A percentile compares a stretch with the other conserved stretches of the same genome.
phyloP scores from a whole-genome alignment of 768 basidiomycete species.

The Phaeolepiota aurea region DNA sequence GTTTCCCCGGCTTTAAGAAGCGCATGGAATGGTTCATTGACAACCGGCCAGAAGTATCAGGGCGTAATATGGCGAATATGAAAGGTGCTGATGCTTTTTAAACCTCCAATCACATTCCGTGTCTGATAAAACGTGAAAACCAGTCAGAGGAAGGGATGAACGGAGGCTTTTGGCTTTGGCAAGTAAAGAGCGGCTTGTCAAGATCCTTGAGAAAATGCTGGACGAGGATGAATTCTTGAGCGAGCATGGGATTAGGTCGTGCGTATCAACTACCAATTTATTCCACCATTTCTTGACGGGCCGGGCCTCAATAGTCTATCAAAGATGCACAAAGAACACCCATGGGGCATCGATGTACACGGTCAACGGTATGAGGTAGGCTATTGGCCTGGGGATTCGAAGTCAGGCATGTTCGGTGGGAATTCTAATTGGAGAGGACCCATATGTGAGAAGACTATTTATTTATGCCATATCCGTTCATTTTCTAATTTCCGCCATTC shows the following conservation, averaged over 20 bases:
- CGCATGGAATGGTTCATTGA: constrained; percentile 98
- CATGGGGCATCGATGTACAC: constrained; percentile 93
- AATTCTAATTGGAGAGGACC: constrained; percentile 98
- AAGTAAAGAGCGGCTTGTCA: constrained; percentile 81
- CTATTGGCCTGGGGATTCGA: constrained; percentile 98
- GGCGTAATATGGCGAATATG: constrained; percentile 95
- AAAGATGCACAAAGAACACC: constrained; percentile 81
- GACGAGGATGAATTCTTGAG: constrained; percentile 96
- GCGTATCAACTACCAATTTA: constrained; percentile 21
- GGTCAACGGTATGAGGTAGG: constrained; percentile 87
- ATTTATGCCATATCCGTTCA: background rate
- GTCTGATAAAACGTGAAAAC: constrained; percentile 1
- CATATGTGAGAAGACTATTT: constrained; percentile 48
- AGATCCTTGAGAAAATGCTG: constrained; percentile 92
- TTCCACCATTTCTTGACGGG: background rate
- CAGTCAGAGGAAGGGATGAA: constrained; percentile 67
- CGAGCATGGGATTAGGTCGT: constrained; percentile 95
- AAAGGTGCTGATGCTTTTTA: constrained; percentile 39
- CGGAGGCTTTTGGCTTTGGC: constrained; percentile 84
- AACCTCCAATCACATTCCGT: background rate
- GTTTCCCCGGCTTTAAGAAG: constrained; percentile 97
- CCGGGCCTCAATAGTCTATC: too few species aligned
- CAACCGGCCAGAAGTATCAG: constrained; percentile 80
- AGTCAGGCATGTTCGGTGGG: constrained; percentile 97
- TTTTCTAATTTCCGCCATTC: background rate